Base-by-base conservation (phyloP, 352 stramenopile species). In the Phytophthora ramorum region DNA sequence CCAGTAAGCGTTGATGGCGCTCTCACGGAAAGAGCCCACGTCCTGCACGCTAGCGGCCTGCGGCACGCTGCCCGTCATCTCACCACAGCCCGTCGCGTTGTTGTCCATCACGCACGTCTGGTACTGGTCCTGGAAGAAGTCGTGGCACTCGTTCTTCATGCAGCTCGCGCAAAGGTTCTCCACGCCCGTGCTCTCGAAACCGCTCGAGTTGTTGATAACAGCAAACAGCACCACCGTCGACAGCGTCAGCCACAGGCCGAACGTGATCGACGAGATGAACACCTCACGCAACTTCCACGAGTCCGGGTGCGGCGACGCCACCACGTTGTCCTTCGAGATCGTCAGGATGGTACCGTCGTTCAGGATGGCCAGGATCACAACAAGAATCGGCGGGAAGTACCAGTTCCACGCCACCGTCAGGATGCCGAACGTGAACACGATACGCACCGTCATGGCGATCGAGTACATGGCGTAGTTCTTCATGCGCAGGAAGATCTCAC, bases 361-460 rank as follows among this genome's bases (percentile, higher is more conserved):
- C 54, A 97, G 60, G 45, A 98, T 87, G 20, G 91, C 92, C 22
- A 98, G 69, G 53, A 98, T 89, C 57, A 98, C 92, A 17, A 98
- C 82, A 52, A 96, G 70, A 22, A 97, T 71, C 22, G 90, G 89
- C 48, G 94, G 79, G 55, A 98, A 92, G 67, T 92, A 90, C 78
- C 88, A 97, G 68, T 95, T 93, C 66, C 84, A 93, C 54, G 80
- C 85, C 26, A 97, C 94, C 30, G 90, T 93, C 57, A 97, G 55
- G 17, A 92, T 87, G 35, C 89, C 92, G 48, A 98, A 90, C 55
- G n/a, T n/a, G n/a, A n/a, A n/a, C n/a, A n/a, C n/a, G n/a, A n/a
- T n/a, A n/a, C n/a, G n/a, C n/a, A n/a, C n/a, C n/a, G n/a, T n/a
- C n/a, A n/a, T n/a, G n/a, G n/a, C n/a, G n/a, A n/a, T n/a, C n/a